Evolutionary conservation across 2,329 filamentous ascomycete species (phyloP), one percentile per base, ranked within the genome.

Genomic region (Claviceps spartinae): DNA sequence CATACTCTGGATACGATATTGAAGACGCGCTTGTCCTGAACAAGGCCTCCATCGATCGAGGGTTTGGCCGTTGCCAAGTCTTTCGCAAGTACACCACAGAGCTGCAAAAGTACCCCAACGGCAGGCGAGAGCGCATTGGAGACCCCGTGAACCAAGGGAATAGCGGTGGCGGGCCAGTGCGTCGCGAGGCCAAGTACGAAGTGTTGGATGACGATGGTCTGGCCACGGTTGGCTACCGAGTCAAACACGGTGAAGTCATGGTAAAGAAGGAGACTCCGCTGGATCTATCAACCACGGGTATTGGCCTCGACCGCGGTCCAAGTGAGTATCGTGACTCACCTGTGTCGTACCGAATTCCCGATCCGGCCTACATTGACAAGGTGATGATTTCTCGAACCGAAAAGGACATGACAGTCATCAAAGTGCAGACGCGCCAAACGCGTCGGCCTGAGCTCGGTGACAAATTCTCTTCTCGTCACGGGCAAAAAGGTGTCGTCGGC

Each of bases 1-100:
- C 90, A 48, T 98, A 93, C 69, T 97, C 91, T 11, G 93, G 93
- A 24, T 98, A 98, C 69, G 93, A 98, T 81, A 98, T 98, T 60
- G 93, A 98, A 74, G 93, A 98, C 75, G 93, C 93, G 9, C 76
- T 98, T 18, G 91, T 98, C 2, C 68, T 98, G 55, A 98, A 98
- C 73, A 97, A 96, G 72, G 90, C 89, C 9, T 96, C 90, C 0
- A 84, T 89, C 54, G 94, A 98, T 61, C 81, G 93, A 61, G 94
- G 93, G 4, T 98, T 97, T 62, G 94, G 93, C 46, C 83, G 93
- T 40, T 97, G 93, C 62, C 94, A 98, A 64, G 93, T 97, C n/a
- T 91, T 96, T 76, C 85, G 91, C 59, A 98, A 98, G 69, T 88
- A 93, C 64, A 82, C 84, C 13, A 86, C 88, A 4, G 85, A 88